Percentiles rank a stretch among this genome's conserved stretches.
Evolutionary conservation across 768 basidiomycete genomes (phyloP).

Genomic region (Megacollybia marginata): DNA sequence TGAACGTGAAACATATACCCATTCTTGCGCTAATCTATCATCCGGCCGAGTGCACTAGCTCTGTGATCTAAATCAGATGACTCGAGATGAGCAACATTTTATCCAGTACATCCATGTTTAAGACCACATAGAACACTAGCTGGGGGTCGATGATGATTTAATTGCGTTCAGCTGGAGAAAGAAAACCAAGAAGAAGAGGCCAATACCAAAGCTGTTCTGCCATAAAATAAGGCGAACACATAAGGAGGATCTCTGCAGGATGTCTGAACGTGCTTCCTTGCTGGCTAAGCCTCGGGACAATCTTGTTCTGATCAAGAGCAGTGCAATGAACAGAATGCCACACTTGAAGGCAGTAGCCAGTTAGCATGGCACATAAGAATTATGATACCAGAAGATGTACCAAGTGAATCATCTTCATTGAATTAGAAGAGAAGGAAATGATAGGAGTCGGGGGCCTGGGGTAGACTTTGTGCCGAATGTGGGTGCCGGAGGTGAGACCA

Average conservation of each 20-base stretch:
- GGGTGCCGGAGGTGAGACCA: no score
- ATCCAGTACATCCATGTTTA: not conserved
- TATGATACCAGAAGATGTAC: no score
- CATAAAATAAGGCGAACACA: slow-evolving; percentile 18
- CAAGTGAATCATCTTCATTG: no score
- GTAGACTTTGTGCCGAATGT: no score
- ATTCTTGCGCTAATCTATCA: slow-evolving; percentile 46
- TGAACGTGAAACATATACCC: slow-evolving; percentile 41
- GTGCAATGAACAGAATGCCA: slow-evolving; percentile 28
- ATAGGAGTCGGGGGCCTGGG: no score
- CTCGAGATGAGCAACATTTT: not conserved
- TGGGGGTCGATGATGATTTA: slow-evolving; percentile 33
- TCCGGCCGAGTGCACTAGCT: slow-evolving; percentile 37
- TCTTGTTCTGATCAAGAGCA: slow-evolving; percentile 34
- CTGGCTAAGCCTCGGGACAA: slow-evolving; percentile 29
- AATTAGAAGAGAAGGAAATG: no score
- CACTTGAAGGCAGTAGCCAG: slow-evolving; percentile 33
- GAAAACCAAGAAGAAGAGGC: slow-evolving; percentile 45
- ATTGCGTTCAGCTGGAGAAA: slow-evolving; percentile 50
- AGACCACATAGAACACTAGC: slow-evolving; percentile 53
- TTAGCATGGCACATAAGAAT: no score
- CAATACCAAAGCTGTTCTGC: slow-evolving; percentile 29
- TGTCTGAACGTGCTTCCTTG: slow-evolving; percentile 19
- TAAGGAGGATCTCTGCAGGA: slow-evolving; percentile 34
- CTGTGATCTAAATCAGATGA: slow-evolving; percentile 24